Base-by-base conservation (phyloP, 169 alveolate genomes). In the Toxoplasma gondii region DNA sequence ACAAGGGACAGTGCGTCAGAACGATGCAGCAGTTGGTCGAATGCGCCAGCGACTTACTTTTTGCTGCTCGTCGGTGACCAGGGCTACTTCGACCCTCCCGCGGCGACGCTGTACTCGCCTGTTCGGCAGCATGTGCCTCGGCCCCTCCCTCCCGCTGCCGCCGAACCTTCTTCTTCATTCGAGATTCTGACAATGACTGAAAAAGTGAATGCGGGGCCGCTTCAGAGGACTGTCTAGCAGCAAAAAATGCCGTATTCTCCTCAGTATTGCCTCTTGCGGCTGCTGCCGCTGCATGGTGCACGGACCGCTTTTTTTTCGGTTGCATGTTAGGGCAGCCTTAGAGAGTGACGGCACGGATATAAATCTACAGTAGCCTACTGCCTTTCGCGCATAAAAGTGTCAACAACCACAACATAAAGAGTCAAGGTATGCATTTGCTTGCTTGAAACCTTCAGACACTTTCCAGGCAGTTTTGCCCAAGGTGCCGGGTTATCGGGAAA, bases 1-100 rank as follows among this genome's bases (percentile, higher is more conserved):
- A 38, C n/a, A 82, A 67, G 0, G 90, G 90, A 49, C 90, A 82
- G 64, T 82, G 90, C 53, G 90, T 82, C 27, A 82, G 90, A 36
- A 82, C 67, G 38, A 82, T 36, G 64, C 67, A 82, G 67, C 90
- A 82, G 41, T 9, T 43, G 17, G 64, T 19, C 88, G 49, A 22
- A 80, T 80, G 44, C 16, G 53, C 34, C 88, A 7, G 58, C 58
- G 58, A n/a, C 9, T 69, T 69, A 10, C 19, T 17, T n/a, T 4
- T n/a, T 69, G 31, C 81, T n/a, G 31, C 81, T n/a, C 81, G 41
- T 69, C 38, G 81, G 81, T 69, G 81, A 29, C 81, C 81, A 24
- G 5, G 81, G 41, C 38, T 24, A 10, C 38, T 9, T n/a, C 38
- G 31, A 10, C 2, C 81, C 81, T 4, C 81, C 81, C 38, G 41